Conservation (phyloP, 2,329 filamentous ascomycete species). For the Colletotrichum lini region DNA sequence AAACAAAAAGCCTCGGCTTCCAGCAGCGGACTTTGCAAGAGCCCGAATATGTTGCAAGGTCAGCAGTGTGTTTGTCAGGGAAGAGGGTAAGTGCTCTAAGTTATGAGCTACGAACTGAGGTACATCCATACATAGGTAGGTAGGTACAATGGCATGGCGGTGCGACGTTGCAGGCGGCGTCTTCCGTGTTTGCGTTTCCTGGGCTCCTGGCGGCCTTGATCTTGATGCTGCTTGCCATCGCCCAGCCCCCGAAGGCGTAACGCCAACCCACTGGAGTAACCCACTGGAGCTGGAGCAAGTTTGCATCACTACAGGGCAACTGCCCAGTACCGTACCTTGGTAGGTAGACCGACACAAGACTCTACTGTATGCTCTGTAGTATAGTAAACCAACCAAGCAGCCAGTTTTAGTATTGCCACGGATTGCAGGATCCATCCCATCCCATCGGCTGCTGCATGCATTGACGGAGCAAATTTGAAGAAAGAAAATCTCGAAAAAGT, state of each 20-base stretch:
- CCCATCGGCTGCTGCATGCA: constrained; percentile 11
- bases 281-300: no score
- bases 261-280: no score
- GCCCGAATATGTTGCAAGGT: neutral
- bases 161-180: constrained; percentile 39
- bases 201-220: neutral
- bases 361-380: no score
- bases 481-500: constrained; percentile 2
- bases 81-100: no score
- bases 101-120: no score
- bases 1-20: constrained; percentile 18
- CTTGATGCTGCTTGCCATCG: neutral
- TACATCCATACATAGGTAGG: neutral
- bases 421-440: neutral
- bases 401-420: neutral
- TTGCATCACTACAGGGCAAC: no score
- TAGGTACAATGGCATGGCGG: neutral
- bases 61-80: no score
- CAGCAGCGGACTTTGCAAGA: neutral
- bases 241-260: no score
- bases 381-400: no score
- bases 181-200: neutral
- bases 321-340: no score
- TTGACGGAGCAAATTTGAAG: constrained; percentile 39
- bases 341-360: no score